A percentile compares a stretch with the other conserved stretches of the same genome.
Conservation (phyloP, 2,329 filamentous ascomycete species). For the Calonectria fujianensis region DNA sequence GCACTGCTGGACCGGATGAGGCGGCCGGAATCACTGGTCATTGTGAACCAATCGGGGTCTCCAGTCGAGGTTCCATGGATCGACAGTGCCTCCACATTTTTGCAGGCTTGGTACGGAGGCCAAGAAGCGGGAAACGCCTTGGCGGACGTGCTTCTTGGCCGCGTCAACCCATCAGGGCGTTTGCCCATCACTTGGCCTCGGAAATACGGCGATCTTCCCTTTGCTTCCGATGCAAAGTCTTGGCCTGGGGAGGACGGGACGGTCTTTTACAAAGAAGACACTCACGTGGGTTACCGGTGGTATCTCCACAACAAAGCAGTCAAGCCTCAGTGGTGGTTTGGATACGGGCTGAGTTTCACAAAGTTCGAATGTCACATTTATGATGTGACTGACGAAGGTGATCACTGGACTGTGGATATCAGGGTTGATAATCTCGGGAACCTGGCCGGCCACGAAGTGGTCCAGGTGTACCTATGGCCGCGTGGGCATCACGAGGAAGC, state of each 20-base stretch:
- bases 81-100: slow-evolving; percentile 14
- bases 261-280: slow-evolving; percentile 38
- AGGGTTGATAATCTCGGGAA: neutral
- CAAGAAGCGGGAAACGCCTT: slow-evolving; percentile 36
- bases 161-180: slow-evolving; percentile 32
- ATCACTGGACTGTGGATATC: neutral
- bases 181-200: slow-evolving; percentile 35
- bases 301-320: slow-evolving; percentile 18
- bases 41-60: slow-evolving; percentile 45
- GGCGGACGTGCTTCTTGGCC: slow-evolving; percentile 34
- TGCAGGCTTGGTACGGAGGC: slow-evolving; percentile 40
- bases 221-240: slow-evolving; percentile 13
- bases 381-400: neutral
- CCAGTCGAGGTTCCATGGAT: slow-evolving; percentile 41
- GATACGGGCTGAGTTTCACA: slow-evolving; percentile 33
- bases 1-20: slow-evolving; percentile 6
- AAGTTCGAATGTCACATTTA: neutral
- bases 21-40: slow-evolving; percentile 34
- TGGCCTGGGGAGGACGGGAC: slow-evolving; percentile 41
- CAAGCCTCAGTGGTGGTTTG: slow-evolving; percentile 34
- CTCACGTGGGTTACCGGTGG: slow-evolving; percentile 40
- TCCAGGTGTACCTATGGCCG: slow-evolving; percentile 10
- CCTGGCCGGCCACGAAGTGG: slow-evolving; percentile 21
- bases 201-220: slow-evolving; percentile 31
- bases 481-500: neutral